Evolutionary conservation across 1,284 basidiomycete genomes (phyloP).

Genomic region (Apiotrichum domesticum): DNA sequence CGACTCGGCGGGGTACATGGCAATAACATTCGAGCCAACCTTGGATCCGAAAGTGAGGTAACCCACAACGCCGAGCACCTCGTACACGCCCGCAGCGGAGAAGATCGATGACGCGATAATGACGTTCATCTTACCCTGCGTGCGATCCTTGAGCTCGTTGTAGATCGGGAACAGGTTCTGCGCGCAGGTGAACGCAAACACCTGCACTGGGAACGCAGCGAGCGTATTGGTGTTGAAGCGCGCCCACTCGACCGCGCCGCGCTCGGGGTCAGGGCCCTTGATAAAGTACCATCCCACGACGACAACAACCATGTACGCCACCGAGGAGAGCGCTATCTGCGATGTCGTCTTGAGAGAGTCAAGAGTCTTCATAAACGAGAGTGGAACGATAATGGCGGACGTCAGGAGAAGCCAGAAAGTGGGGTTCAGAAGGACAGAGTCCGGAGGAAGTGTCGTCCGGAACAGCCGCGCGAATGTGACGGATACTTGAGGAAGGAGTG

Average conservation of each 20-base stretch:
- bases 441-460: slow-evolving; percentile 52
- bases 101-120: slow-evolving; percentile 83
- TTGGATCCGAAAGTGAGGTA: slow-evolving; percentile 92
- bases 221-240: slow-evolving; percentile 39
- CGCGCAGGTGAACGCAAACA: slow-evolving; percentile 86
- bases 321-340: slow-evolving; percentile 45
- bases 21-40: slow-evolving; percentile 84
- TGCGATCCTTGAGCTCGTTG: slow-evolving; percentile 81
- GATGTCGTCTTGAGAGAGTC: slow-evolving; percentile 55
- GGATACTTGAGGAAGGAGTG: slow-evolving; percentile 88
- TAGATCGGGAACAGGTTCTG: slow-evolving; percentile 90
- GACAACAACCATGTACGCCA: slow-evolving; percentile 63
- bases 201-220: slow-evolving; percentile 85
- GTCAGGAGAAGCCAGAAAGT: slow-evolving; percentile 75
- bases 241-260: slow-evolving; percentile 38
- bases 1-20: slow-evolving; percentile 67
- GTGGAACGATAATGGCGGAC: slow-evolving; percentile 76
- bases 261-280: slow-evolving; percentile 36
- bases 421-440: slow-evolving; percentile 61
- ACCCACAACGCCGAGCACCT: slow-evolving; percentile 54
- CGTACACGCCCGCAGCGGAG: slow-evolving; percentile 68
- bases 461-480: slow-evolving; percentile 72
- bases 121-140: slow-evolving; percentile 76
- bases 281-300: slow-evolving; percentile 46
- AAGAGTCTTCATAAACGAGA: slow-evolving; percentile 78